phyloP scores from a whole-genome alignment of 108 stramenopile genomes.

The Nitzschia sp. region DNA sequence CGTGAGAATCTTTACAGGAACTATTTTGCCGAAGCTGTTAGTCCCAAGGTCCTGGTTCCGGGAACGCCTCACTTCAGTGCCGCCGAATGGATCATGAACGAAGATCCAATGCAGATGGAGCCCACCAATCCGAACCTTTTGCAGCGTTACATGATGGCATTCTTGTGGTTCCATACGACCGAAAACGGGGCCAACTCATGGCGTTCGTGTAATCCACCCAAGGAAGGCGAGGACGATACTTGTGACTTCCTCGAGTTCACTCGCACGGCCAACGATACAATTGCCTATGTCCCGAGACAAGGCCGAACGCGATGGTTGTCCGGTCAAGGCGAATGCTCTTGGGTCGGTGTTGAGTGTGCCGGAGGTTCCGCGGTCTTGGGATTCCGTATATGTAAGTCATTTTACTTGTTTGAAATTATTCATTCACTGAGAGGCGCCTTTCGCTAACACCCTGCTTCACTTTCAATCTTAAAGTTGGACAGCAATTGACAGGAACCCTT shows the following conservation, averaged over 20 bases:
- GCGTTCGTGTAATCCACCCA: slow-evolving; percentile 44
- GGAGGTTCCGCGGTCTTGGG: slow-evolving; percentile 10
- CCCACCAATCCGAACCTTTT: slow-evolving; percentile 41
- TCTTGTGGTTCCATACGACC: slow-evolving; percentile 49
- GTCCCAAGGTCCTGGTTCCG: slow-evolving; percentile 26
- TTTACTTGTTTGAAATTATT: slow-evolving; percentile 8
- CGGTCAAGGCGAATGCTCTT: slow-evolving; percentile 24
- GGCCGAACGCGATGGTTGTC: slow-evolving; percentile 41
- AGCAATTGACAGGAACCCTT: slow-evolving; percentile 37
- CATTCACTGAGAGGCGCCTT: no score
- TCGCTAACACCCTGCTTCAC: neutral
- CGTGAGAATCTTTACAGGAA: neutral
- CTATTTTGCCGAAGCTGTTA: slow-evolving; percentile 9
- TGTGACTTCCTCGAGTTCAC: slow-evolving; percentile 26
- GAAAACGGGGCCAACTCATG: slow-evolving; percentile 28
- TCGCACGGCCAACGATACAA: slow-evolving; percentile 7
- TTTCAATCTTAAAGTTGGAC: slow-evolving; percentile 4
- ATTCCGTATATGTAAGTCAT: slow-evolving; percentile 31
- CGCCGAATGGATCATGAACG: slow-evolving; percentile 61
- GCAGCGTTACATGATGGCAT: slow-evolving; percentile 67
- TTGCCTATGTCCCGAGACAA: slow-evolving; percentile 12
- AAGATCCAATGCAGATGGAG: slow-evolving; percentile 50
- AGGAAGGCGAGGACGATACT: slow-evolving; percentile 20
- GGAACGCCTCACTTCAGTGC: slow-evolving; percentile 51
- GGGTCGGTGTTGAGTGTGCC: slow-evolving; percentile 36